Base-by-base conservation (phyloP, 768 basidiomycete genomes). In the Russula brevipes region DNA sequence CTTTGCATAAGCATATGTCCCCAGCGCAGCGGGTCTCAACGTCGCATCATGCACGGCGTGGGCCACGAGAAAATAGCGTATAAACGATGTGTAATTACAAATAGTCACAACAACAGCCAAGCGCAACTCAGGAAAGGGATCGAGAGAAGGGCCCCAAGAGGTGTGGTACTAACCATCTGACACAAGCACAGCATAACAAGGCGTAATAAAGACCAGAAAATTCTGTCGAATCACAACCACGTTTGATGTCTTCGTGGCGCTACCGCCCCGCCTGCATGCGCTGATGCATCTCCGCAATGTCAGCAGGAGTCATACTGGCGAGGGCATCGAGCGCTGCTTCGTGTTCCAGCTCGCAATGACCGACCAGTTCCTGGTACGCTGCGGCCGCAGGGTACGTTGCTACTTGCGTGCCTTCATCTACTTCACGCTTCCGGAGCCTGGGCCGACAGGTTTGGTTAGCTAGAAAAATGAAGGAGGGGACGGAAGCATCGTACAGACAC, bases 241-340 rank as follows among this genome's bases (percentile, higher is more conserved):
- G n/a, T n/a, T 14, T 12, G 41, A 42, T 35, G n/a, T 17, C 35
- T n/a, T 42, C 35, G n/a, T 24, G 39, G n/a, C 7, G 17, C 51
- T 33, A 44, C 41, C 30, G 50, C 35, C 42, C 16, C 44, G 35
- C 16, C 44, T 38, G 51, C 38, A 65, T 54, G 14, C 57, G 65
- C 53, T 63, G 61, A 7, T 58, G 61, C 61, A 63, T 57, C 56
- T 66, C 65, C 41, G 53, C 61, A 5, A 66, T 58, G 6, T 63
- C 54, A 9, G 42, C 24, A 4, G 52, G 61, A 1, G 56, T 38
- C 61, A 66, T 64, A 17, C 46, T 17, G 12, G 62, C 62, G 7
- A 66, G 56, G 4, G 65, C 65, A 19, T 63, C 54, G 11, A 63
- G 49, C 33, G 65, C 65, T 10, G 42, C 61, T 6, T 49, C 61